A percentile compares a stretch with the other conserved stretches of the same genome.
These are phyloP conservation scores for Rosa lucieae DNA, from an alignment of 306 rosid genomes.

Conservation along the genomic window DNA sequence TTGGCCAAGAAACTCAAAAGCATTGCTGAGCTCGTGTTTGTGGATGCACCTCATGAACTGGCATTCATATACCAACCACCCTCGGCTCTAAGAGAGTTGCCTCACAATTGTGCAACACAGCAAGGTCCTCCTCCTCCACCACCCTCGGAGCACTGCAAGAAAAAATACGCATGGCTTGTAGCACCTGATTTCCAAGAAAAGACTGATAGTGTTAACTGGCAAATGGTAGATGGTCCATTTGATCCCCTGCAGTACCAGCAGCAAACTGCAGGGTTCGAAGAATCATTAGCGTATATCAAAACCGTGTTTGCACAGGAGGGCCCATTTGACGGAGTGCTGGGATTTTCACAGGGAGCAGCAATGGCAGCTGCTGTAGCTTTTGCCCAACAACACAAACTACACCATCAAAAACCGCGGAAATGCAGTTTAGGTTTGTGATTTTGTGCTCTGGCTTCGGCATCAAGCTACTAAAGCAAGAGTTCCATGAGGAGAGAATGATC, in stretches of 20 bases:
- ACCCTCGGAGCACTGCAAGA: slow-evolving; percentile 56
- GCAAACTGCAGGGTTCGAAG: slow-evolving; percentile 71
- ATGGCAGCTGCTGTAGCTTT: slow-evolving; percentile 68
- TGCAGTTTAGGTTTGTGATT: slow-evolving; percentile 67
- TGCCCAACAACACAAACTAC: slow-evolving; percentile 33
- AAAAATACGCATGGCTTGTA: slow-evolving; percentile 82
- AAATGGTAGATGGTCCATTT: slow-evolving; percentile 64
- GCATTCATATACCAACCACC: slow-evolving; percentile 75
- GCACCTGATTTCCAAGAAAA: slow-evolving; percentile 40
- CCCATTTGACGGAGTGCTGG: slow-evolving; percentile 82
- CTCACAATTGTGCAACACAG: slow-evolving; percentile 26
- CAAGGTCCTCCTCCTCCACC: slow-evolving; percentile 52
- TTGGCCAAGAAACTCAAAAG: slow-evolving; percentile 76
- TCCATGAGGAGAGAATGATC: slow-evolving; percentile 18
- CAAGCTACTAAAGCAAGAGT: slow-evolving; percentile 32
- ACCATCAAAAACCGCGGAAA: slow-evolving; percentile 30
- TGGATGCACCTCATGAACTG: slow-evolving; percentile 84
- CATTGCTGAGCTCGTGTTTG: slow-evolving; percentile 62
- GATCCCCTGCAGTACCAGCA: slow-evolving; percentile 78
- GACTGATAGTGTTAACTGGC: slow-evolving; percentile 42
- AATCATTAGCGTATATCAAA: slow-evolving; percentile 58
- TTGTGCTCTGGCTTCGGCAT: slow-evolving; percentile 76
- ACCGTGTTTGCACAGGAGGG: slow-evolving; percentile 54
- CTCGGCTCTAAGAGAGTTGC: slow-evolving; percentile 1
- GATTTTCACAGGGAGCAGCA: slow-evolving; percentile 94